Conservation (phyloP, 352 stramenopile species). For the Phytopythium vexans region DNA sequence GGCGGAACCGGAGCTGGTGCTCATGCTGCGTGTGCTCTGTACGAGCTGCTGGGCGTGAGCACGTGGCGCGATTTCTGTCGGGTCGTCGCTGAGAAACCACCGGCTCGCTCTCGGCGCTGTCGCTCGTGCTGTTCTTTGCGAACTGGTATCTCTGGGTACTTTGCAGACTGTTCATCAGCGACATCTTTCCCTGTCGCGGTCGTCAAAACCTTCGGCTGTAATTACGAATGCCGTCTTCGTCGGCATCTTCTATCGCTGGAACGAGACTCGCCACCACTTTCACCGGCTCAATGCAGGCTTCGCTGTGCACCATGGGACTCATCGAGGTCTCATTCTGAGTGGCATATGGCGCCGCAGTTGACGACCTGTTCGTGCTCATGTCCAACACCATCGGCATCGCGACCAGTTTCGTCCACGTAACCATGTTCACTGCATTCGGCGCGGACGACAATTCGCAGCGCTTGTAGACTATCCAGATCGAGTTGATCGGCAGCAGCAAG, state of each 20-base stretch:
- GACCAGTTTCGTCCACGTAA: too few species aligned
- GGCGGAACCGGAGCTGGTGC: slow-evolving; percentile 10
- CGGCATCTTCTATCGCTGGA: slow-evolving; percentile 24
- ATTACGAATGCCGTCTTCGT: slow-evolving; percentile 21
- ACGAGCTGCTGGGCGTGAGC: slow-evolving; percentile 27
- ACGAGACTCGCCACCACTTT: slow-evolving; percentile 18
- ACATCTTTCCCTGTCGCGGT: slow-evolving; percentile 27
- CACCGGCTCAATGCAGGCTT: slow-evolving; percentile 22
- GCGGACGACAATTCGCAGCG: too few species aligned
- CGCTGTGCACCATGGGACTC: slow-evolving; percentile 19
- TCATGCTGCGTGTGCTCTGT: slow-evolving; percentile 26
- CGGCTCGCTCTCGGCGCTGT: slow-evolving; percentile 26
- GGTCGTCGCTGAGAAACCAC: slow-evolving; percentile 24
- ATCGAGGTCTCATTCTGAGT: slow-evolving; percentile 23
- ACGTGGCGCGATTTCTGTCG: slow-evolving; percentile 28
- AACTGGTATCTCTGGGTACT: slow-evolving; percentile 38
- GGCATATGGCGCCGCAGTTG: slow-evolving; percentile 13
- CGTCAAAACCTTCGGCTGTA: slow-evolving; percentile 22
- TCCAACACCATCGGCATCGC: slow-evolving; percentile 14
- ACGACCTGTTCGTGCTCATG: slow-evolving; percentile 29
- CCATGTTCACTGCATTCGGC: too few species aligned
- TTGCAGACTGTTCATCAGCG: slow-evolving; percentile 32
- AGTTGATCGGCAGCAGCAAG: too few species aligned
- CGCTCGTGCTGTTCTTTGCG: slow-evolving; percentile 25
- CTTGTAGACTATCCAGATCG: too few species aligned